Base-by-base conservation (phyloP, 1,139 yeast species). In the Ogataea hybrid region DNA sequence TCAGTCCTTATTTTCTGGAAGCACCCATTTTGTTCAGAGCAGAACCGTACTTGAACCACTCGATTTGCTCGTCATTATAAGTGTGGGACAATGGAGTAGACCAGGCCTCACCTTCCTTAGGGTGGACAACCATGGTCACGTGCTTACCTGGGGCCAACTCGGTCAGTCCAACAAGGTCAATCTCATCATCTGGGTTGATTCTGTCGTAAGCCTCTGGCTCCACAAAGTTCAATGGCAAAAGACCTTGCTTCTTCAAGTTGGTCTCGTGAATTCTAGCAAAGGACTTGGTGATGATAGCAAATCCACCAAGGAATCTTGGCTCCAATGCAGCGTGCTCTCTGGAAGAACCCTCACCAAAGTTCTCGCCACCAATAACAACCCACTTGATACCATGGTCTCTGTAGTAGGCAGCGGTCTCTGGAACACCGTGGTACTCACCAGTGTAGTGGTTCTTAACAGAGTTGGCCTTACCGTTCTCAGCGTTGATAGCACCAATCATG, bases 271-370 rank as follows among this genome's bases (percentile, higher is more conserved):
- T 92, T 79, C 98, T 89, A 54, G 98, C 98, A 69, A 92, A 92
- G 37, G 98, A 92, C 75, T 88, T 90, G 68, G 96, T 86, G 63
- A 92, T 84, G 70, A 92, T 89, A 58, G 97, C 96, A 66, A 84
- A 87, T 65, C 95, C 98, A 76, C 98, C 98, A 66, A 92, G 81
- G 92, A 74, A 92, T 79, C 98, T 86, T 75, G 98, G 98, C 79
- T 90, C 96, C 67, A 92, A 83, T 60, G 98, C 98, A 66, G 98
- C 98, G 70, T 92, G 98, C 76, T 92, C 98, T 82, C 98, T 89
- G 61, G 97, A 90, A 50, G 98, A 92, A 76, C 98, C 98, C 77
- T 92, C 98, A 79, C 98, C 98, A 64, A 89, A 87, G 79, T 92
- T 92, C 73, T 92, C 97, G 69, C 89, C 98, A 75, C 97, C 98